Conservation (phyloP, 2,329 filamentous ascomycete genomes). For the Penicillium sp. region DNA sequence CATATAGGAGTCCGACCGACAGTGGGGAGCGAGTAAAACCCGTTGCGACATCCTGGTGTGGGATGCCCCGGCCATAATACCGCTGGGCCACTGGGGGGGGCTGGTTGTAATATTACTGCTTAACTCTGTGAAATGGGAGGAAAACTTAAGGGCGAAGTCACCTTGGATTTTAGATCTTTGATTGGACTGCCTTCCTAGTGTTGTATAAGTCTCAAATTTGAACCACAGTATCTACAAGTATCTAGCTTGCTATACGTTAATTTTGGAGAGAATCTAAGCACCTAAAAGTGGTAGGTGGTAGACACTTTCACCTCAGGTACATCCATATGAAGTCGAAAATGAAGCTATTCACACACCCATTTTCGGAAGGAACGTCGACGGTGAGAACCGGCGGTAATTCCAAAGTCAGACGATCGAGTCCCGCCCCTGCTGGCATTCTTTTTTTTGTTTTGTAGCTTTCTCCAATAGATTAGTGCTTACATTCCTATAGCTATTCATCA, state of each 20-base stretch:
- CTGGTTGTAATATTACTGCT: background rate
- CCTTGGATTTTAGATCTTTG: too few relatives aligned
- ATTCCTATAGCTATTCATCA: background rate
- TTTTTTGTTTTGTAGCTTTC: too few relatives aligned
- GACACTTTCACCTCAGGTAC: background rate
- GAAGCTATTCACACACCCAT: background rate
- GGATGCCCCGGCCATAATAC: background rate
- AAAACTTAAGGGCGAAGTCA: background rate
- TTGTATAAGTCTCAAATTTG: background rate
- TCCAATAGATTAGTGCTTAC: too few relatives aligned
- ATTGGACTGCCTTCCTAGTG: background rate
- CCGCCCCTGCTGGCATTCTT: too few relatives aligned
- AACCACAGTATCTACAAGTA: rapidly evolving
- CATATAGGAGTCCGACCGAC: background rate
- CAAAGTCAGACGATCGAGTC: too few relatives aligned
- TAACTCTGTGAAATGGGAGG: background rate
- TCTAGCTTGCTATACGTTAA: rapidly evolving
- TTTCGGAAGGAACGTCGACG: background rate
- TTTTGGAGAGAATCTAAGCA: background rate
- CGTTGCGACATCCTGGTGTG: background rate
- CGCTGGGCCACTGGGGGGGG: background rate
- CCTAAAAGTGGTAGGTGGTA: background rate
- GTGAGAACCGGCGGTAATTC: too few relatives aligned
- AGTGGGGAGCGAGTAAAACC: background rate
- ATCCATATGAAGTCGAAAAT: background rate